Conservation (phyloP, 2,329 filamentous ascomycete genomes). For the Aspergillus brunneoviolaceus region DNA sequence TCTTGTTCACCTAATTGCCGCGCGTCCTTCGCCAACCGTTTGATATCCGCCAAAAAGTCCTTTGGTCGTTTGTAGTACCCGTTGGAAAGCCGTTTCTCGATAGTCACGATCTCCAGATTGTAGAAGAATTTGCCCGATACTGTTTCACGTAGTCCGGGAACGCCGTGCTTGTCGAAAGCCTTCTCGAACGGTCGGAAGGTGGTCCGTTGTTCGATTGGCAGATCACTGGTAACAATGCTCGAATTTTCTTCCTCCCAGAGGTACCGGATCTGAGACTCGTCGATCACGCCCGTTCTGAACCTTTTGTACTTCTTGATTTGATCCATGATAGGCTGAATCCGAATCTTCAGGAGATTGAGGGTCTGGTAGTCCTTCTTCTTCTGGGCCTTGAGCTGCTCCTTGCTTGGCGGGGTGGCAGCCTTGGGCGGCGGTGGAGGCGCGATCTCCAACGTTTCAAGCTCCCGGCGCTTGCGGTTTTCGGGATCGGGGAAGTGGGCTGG, state of each 20-base stretch:
- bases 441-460: constrained; percentile 72
- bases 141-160: constrained; percentile 72
- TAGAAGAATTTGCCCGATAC: constrained; percentile 84
- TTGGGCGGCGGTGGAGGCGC: constrained; percentile 71
- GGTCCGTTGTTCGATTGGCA: constrained; percentile 58
- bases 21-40: constrained; percentile 79
- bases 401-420: constrained; percentile 61
- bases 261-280: constrained; percentile 72
- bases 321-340: constrained; percentile 94
- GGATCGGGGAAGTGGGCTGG: constrained; percentile 87
- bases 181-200: constrained; percentile 74
- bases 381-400: constrained; percentile 76
- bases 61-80: constrained; percentile 90
- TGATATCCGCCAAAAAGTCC: constrained; percentile 87
- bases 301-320: constrained; percentile 93
- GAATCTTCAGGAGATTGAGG: constrained; percentile 82
- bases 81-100: constrained; percentile 94
- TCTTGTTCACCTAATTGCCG: constrained; percentile 80
- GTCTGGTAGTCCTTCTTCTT: constrained; percentile 79
- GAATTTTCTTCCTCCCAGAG: constrained; percentile 82
- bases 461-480: constrained; percentile 79
- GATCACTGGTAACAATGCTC: constrained; percentile 59
- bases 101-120: constrained; percentile 87
- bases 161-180: constrained; percentile 74
- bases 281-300: constrained; percentile 78